These are phyloP conservation scores for Malassezia equina DNA, from an alignment of 1,284 basidiomycete species.

Conservation along the genomic window DNA sequence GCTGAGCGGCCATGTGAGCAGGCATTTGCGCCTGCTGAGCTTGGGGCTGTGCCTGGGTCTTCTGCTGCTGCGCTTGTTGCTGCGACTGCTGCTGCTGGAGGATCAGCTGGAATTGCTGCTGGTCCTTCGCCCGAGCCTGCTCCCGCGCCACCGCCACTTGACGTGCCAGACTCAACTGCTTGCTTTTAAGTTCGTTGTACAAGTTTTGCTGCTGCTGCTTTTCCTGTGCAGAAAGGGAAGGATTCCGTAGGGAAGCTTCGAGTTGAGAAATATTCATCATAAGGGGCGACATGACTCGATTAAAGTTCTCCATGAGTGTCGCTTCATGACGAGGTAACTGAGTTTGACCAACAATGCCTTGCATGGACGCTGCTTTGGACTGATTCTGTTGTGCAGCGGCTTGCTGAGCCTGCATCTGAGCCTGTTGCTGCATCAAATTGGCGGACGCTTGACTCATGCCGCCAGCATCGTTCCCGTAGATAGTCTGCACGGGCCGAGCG, in stretches of 20 bases:
- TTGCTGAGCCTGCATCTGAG: conserved; percentile 22
- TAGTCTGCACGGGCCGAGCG: conserved; percentile 10
- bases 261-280: conserved; percentile 30
- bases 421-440: conserved; percentile 13
- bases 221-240: conserved; percentile 29
- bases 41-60: conserved; percentile 1
- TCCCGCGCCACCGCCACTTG: conserved; percentile 34
- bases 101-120: conserved; percentile 20
- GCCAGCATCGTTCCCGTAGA: neutral
- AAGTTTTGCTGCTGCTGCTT: conserved; percentile 31
- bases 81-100: conserved; percentile 15
- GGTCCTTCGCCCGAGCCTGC: conserved; percentile 29
- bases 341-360: neutral
- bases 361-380: conserved; percentile 2
- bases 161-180: conserved; percentile 31
- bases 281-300: conserved; percentile 31
- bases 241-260: conserved; percentile 26
- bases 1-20: conserved; percentile 6
- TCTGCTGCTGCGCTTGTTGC: conserved; percentile 1
- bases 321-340: conserved; percentile 29
- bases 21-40: neutral
- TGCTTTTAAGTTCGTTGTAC: conserved; percentile 28
- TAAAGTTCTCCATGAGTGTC: conserved; percentile 33
- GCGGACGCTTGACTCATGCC: neutral
- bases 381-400: conserved; percentile 14